A percentile compares a stretch with the other conserved stretches of the same genome.
These are phyloP conservation scores for Starmera dryadoides DNA, from an alignment of 805 yeast genomes.

Conservation along the genomic window DNA sequence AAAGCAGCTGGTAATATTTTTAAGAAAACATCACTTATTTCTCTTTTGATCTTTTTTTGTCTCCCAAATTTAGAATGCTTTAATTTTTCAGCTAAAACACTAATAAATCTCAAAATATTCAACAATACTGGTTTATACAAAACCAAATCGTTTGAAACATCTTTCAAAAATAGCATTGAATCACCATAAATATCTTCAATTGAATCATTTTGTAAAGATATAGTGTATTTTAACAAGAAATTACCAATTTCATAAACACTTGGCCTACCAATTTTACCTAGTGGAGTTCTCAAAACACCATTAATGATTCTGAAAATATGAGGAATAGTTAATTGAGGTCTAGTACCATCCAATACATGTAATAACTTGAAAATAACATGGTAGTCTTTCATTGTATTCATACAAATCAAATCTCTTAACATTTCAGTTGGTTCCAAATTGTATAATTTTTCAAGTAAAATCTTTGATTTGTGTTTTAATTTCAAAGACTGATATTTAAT, in stretches of 20 bases:
- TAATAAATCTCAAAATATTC: constrained; percentile 43
- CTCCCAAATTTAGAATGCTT: constrained; percentile 55
- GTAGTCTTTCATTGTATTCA: constrained; percentile 17
- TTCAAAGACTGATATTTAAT: constrained; percentile 43
- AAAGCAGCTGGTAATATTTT: constrained; percentile 27
- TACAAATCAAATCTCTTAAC: constrained; percentile 52
- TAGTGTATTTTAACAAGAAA: constrained; percentile 48
- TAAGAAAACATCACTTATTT: constrained; percentile 37
- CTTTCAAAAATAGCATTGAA: constrained; percentile 52
- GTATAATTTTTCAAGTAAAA: constrained; percentile 56
- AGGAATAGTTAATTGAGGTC: constrained; percentile 69
- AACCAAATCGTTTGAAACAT: constrained; percentile 38
- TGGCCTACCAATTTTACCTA: constrained; percentile 17
- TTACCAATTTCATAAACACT: constrained; percentile 9
- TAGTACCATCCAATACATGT: constrained; percentile 80
- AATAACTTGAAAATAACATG: constrained; percentile 47
- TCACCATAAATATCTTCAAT: constrained; percentile 73
- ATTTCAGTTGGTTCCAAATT: constrained; percentile 66
- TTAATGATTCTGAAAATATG: constrained; percentile 50
- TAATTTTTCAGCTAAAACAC: constrained; percentile 47
- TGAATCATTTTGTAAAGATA: constrained; percentile 65
- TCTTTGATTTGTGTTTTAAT: constrained; percentile 63
- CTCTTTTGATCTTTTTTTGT: constrained; percentile 51
- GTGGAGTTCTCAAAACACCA: constrained; percentile 34
- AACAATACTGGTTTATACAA: constrained; percentile 45